Evolutionary conservation across 352 stramenopile species (phyloP), one percentile per base, ranked within the genome.

Genomic region (Globisporangium irregulare): DNA sequence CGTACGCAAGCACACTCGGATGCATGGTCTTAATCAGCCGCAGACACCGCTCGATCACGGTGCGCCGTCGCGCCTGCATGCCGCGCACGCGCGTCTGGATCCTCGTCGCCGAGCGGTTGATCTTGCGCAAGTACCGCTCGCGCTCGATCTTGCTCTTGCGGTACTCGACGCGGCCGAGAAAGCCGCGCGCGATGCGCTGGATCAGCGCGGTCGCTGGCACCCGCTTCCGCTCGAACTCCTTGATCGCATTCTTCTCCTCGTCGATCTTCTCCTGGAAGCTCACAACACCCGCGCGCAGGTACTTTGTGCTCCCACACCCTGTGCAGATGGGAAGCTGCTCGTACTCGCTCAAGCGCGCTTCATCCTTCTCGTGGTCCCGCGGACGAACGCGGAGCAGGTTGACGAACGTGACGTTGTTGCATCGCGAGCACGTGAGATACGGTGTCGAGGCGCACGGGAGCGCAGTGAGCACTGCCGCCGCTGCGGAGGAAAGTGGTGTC

Each of bases 211-310:
- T 86, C 1, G 86, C 86, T 0, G 82, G 84, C 4, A 60, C 61
- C 51, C 82, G 78, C 51, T 77, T 75, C 18, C 80, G 73, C 61
- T 94, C 79, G 56, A 90, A 90, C 71, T 89, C 79, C 32, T 86
- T 81, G 58, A 90, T 88, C 22, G 75, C 74, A 59, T 78, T 72
- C 51, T 78, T 68, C 55, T 91, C 82, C 4, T 88, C 83, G 10
- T 78, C 86, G 59, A 94, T 92, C 68, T 92, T 82, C 54, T 87
- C 81, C 53, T 92, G 81, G 62, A 94, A 91, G 54, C 85, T 91
- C 50, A 89, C 79, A 62, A 92, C 81, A 5, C 84, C 84, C 5
- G 84, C 80, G 27, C 80, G 86, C 22, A 92, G 62, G 67, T 92
- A 90, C 62, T 88, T 78, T 36, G 84, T 89, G 66, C 77, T 87